A percentile compares a stretch with the other conserved stretches of the same genome.
phyloP scores from a whole-genome alignment of 441 rosid genomes.

The Populus hybrid region DNA sequence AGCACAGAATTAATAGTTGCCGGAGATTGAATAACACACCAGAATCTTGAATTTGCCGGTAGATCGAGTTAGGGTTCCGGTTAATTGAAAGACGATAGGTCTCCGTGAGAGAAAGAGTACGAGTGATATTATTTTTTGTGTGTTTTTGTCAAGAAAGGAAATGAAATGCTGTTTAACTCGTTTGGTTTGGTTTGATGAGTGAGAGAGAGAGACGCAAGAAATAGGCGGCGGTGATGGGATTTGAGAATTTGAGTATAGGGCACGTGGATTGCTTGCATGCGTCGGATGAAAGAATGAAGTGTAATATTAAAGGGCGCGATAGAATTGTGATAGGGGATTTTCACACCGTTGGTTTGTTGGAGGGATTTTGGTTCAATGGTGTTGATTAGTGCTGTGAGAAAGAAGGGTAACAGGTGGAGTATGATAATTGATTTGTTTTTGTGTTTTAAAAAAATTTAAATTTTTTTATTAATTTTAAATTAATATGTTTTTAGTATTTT shows the following conservation, averaged over 20 bases:
- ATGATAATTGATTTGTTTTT: background rate
- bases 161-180: slow-evolving; percentile 8
- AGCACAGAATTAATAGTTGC: background rate
- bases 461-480: too few relatives aligned
- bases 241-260: slow-evolving; percentile 11
- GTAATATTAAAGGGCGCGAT: background rate
- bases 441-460: too few relatives aligned
- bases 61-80: slow-evolving; percentile 65
- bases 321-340: background rate
- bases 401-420: background rate
- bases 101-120: slow-evolving; percentile 5
- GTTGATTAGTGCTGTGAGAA: slow-evolving; percentile 11
- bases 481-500: too few relatives aligned
- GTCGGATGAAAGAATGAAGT: slow-evolving; percentile 1
- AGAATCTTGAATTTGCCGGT: slow-evolving; percentile 33
- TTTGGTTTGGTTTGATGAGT: background rate
- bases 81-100: slow-evolving; percentile 19
- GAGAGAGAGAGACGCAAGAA: slow-evolving; percentile 23
- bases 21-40: slow-evolving; percentile 24
- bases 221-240: slow-evolving; percentile 29
- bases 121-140: background rate
- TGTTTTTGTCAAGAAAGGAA: slow-evolving; percentile 1
- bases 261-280: slow-evolving; percentile 30
- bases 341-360: background rate
- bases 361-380: background rate